A percentile compares a stretch with the other conserved stretches of the same genome.
Evolutionary conservation across 2,329 filamentous ascomycete genomes (phyloP).

Genomic region (Hypoxylon sp.): DNA sequence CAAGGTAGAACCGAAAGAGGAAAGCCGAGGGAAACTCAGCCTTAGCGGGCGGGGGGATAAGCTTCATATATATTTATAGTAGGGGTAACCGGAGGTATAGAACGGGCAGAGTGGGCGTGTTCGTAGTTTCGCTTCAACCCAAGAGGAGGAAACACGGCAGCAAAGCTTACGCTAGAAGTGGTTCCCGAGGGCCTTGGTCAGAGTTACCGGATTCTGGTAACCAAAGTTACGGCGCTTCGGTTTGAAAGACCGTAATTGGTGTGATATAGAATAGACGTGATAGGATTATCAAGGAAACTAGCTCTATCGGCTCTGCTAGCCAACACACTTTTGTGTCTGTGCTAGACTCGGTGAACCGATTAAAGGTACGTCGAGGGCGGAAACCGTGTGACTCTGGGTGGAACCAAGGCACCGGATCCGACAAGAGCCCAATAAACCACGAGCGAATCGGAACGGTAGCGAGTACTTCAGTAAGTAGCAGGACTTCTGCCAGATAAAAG

Average conservation of each 20-base stretch:
- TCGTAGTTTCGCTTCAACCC: conserved; percentile 23
- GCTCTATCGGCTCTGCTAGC: conserved; percentile 14
- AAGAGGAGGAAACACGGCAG: conserved; percentile 20
- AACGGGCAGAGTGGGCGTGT: conserved; percentile 16
- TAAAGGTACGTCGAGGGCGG: conserved; percentile 25
- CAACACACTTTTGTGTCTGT: conserved; percentile 28
- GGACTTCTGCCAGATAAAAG: conserved; percentile 13
- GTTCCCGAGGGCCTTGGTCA: conserved; percentile 13
- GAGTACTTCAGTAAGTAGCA: conserved; percentile 20
- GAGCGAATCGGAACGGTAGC: conserved; percentile 15
- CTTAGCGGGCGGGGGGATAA: conserved; percentile 31
- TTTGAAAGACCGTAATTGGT: conserved; percentile 12
- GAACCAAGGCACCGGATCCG: conserved; percentile 22
- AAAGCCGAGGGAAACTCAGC: conserved; percentile 28
- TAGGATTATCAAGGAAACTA: conserved; percentile 18
- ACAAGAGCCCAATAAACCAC: conserved; percentile 27
- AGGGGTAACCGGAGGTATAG: conserved; percentile 16
- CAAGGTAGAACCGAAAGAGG: conserved; percentile 19
- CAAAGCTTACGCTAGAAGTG: conserved; percentile 12
- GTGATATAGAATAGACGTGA: conserved; percentile 14
- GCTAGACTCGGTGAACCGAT: conserved; percentile 31
- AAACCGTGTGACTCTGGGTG: conserved; percentile 30
- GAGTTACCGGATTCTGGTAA: conserved; percentile 15
- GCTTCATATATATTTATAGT: conserved; percentile 32
- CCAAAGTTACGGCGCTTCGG: conserved; percentile 23